phyloP scores from a whole-genome alignment of 1,284 basidiomycete species.

The Rugosomyces carneus region DNA sequence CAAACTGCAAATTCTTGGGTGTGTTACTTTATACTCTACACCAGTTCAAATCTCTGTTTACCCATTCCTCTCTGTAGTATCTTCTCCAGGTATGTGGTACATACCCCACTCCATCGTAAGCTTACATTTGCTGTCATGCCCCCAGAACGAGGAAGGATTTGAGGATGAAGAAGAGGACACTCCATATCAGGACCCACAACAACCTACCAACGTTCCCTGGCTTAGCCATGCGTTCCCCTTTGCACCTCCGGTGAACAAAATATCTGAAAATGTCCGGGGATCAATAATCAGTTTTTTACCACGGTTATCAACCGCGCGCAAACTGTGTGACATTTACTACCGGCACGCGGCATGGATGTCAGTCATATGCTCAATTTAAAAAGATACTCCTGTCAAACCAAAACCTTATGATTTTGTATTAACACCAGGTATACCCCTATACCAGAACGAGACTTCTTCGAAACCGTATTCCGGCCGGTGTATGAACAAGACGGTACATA shows the following conservation, averaged over 20 bases:
- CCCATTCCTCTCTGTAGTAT: conserved; percentile 26
- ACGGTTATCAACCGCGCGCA: conserved; percentile 33
- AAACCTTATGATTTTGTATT: conserved; percentile 4
- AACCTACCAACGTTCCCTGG: conserved; percentile 52
- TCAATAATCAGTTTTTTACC: conserved; percentile 45
- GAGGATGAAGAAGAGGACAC: conserved; percentile 42
- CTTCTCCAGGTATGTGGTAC: conserved; percentile 35
- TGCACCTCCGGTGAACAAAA: conserved; percentile 35
- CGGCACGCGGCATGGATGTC: conserved; percentile 66
- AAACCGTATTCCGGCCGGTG: conserved; percentile 43
- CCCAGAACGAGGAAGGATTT: conserved; percentile 51
- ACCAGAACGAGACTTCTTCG: conserved; percentile 47
- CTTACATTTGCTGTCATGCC: not conserved
- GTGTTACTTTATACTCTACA: conserved; percentile 25
- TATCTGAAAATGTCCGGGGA: conserved; percentile 35
- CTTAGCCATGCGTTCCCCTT: conserved; percentile 57
- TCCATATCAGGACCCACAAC: conserved; percentile 29
- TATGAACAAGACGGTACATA: conserved; percentile 38
- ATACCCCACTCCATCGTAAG: too few species aligned
- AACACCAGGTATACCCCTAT: conserved; percentile 55
- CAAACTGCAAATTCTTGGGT: conserved; percentile 64
- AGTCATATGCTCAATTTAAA: conserved; percentile 25
- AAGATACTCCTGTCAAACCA: conserved; percentile 3
- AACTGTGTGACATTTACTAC: conserved; percentile 48
- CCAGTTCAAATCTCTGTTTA: too few species aligned